phyloP scores from a whole-genome alignment of 2,329 filamentous ascomycete species.

The Drechslerella stenobrocha region DNA sequence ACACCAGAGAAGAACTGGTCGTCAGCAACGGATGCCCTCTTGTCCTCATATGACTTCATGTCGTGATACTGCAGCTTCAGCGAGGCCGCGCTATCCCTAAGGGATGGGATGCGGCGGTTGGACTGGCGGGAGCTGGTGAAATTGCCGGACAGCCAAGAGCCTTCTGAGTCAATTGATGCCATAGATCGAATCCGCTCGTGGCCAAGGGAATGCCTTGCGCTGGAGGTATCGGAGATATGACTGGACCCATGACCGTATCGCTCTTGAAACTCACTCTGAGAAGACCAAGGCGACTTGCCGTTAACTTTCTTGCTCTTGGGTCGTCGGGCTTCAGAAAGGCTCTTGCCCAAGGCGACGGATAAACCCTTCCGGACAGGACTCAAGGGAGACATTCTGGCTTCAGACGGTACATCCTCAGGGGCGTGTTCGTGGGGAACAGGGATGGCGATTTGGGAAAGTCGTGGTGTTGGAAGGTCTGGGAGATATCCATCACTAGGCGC shows the following conservation, averaged over 20 bases:
- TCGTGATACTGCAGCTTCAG: conserved; percentile 60
- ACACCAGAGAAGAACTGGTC: conserved; percentile 73
- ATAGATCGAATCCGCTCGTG: conserved; percentile 62
- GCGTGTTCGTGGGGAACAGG: conserved; percentile 35
- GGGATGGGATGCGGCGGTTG: conserved; percentile 57
- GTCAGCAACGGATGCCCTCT: conserved; percentile 68
- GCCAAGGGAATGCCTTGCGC: conserved; percentile 26
- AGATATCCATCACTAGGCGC: conserved; percentile 35
- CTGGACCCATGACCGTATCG: conserved; percentile 30
- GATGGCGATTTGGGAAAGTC: conserved; percentile 35
- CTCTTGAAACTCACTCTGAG: conserved; percentile 24
- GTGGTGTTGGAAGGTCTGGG: conserved; percentile 22
- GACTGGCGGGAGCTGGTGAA: conserved; percentile 59
- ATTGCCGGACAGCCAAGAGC: conserved; percentile 88
- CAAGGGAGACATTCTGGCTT: conserved; percentile 28
- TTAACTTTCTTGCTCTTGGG: conserved; percentile 20
- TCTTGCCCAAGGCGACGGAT: conserved; percentile 25
- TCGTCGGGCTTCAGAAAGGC: conserved; percentile 32
- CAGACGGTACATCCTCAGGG: conserved; percentile 15
- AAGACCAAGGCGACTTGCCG: conserved; percentile 29
- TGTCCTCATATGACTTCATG: conserved; percentile 60
- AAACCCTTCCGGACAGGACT: conserved; percentile 19
- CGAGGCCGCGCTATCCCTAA: conserved; percentile 57
- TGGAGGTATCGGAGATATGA: conserved; percentile 43
- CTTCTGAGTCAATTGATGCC: conserved; percentile 93